Conservation (phyloP, 73 alveolate genomes). For the Breviolum minutum region DNA sequence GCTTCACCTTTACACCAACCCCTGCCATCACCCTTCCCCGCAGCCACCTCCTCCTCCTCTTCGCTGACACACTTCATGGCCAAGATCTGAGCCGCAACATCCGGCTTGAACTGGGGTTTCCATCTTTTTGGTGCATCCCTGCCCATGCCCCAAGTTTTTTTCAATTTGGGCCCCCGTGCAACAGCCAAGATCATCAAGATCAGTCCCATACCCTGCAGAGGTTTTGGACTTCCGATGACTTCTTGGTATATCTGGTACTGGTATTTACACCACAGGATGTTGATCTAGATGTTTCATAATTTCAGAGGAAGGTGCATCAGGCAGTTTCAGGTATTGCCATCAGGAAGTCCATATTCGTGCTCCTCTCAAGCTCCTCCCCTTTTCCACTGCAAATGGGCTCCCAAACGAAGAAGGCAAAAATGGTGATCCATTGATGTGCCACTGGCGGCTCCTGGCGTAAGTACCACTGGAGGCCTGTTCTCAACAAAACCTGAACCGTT, state of each 20-base stretch:
- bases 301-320: not conserved
- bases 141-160: too few species aligned
- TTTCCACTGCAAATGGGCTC: not conserved
- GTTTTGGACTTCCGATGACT: not conserved
- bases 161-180: not conserved
- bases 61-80: constrained; percentile 2
- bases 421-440: not conserved
- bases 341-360: not conserved
- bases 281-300: not conserved
- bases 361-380: not conserved
- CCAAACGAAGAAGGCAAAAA: constrained; percentile 22
- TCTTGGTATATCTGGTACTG: not conserved
- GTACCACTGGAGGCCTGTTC: not conserved
- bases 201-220: not conserved
- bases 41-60: constrained; percentile 20
- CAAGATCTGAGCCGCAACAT: not conserved
- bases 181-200: constrained; percentile 19
- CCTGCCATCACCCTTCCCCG: not conserved
- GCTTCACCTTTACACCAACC: too few species aligned
- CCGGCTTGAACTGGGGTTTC: not conserved
- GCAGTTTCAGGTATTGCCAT: not conserved
- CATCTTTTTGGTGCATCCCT: too few species aligned
- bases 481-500: too few species aligned
- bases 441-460: not conserved
- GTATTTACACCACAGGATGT: not conserved